These are phyloP conservation scores for Neurospora sp. DNA, from an alignment of 495 filamentous ascomycete genomes.

Conservation along the genomic window DNA sequence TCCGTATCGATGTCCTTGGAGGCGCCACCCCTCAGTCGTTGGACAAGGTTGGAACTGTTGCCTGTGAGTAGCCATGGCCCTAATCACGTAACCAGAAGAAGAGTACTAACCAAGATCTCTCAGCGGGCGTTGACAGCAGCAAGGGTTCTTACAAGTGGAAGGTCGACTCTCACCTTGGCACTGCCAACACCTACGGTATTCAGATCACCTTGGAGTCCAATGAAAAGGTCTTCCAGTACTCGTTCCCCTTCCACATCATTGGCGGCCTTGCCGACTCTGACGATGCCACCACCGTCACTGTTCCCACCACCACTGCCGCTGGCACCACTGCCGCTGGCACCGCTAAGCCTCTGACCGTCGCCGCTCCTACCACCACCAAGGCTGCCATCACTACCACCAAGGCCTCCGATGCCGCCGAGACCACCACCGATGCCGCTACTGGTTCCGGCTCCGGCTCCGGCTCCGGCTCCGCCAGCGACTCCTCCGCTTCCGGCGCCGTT, in stretches of 20 bases:
- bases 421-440: neutral
- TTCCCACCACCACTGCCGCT: neutral
- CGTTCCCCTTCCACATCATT: slow-evolving; percentile 38
- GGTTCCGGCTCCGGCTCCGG: slow-evolving; percentile 1
- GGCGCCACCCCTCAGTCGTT: slow-evolving; percentile 23
- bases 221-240: slow-evolving; percentile 36
- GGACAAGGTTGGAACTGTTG: slow-evolving; percentile 19
- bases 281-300: slow-evolving; percentile 2
- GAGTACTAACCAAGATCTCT: neutral
- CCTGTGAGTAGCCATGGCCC: slow-evolving; percentile 23
- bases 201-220: slow-evolving; percentile 28
- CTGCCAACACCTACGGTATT: slow-evolving; percentile 33
- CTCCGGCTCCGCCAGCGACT: neutral
- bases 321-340: neutral
- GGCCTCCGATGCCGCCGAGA: neutral
- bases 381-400: neutral
- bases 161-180: slow-evolving; percentile 28
- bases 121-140: slow-evolving; percentile 22
- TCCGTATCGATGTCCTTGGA: slow-evolving; percentile 33
- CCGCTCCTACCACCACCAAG: neutral
- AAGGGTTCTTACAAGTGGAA: slow-evolving; percentile 26
- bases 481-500: slow-evolving; percentile 4
- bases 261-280: slow-evolving; percentile 9
- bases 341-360: neutral
- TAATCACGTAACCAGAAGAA: neutral